These are phyloP conservation scores for Diaporthe amygdali DNA, from an alignment of 2,329 filamentous ascomycete genomes.

Conservation along the genomic window DNA sequence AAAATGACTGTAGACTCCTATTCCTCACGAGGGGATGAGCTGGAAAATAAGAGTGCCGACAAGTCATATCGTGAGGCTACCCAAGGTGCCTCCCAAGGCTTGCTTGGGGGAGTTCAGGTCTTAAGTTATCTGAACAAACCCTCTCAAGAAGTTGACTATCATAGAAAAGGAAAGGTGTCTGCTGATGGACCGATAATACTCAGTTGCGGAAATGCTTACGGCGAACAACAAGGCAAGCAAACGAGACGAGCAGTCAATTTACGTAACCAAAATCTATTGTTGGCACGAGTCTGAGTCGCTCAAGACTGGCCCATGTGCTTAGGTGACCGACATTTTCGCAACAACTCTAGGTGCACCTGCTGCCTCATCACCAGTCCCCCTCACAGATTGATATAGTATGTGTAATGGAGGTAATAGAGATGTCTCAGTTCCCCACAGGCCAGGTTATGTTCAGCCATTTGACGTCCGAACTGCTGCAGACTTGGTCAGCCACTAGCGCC, in stretches of 20 bases:
- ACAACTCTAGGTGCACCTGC: background rate
- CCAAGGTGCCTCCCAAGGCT: too few relatives aligned
- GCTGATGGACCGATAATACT: background rate
- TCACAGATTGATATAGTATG: background rate
- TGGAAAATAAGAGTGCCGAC: too few relatives aligned
- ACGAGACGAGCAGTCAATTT: too few relatives aligned
- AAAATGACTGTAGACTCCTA: too few relatives aligned
- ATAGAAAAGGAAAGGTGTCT: too few relatives aligned
- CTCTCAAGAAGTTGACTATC: too few relatives aligned
- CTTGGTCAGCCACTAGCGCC: background rate
- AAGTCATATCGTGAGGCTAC: too few relatives aligned
- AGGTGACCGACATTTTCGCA: background rate
- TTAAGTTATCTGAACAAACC: too few relatives aligned
- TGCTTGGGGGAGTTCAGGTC: too few relatives aligned
- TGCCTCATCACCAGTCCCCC: background rate
- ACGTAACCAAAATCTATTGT: background rate
- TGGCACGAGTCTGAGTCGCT: background rate
- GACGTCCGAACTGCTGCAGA: background rate
- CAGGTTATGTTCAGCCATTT: background rate
- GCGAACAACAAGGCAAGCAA: background rate
- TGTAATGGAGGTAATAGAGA: background rate
- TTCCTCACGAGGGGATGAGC: too few relatives aligned
- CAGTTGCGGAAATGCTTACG: background rate
- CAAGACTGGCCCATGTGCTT: background rate
- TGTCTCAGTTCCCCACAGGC: background rate